Base-by-base conservation (phyloP, 805 yeast species). In the Vanderwaltozyma yarrowii region DNA sequence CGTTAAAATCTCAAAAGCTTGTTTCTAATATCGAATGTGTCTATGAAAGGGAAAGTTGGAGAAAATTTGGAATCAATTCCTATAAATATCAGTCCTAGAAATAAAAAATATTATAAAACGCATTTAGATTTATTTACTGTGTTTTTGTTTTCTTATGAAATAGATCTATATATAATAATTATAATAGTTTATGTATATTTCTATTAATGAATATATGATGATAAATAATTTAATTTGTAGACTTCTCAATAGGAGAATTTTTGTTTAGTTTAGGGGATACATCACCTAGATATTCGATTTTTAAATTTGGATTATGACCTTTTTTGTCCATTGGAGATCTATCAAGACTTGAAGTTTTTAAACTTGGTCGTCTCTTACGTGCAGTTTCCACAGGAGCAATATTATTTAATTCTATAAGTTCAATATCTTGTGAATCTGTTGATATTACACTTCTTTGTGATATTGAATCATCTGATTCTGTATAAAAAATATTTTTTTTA, bases 1-100 rank as follows among this genome's bases (percentile, higher is more conserved):
- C 47, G 24, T 38, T 59, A 14, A 46, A 47, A 40, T 33, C 45
- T 1, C 50, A 45, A 19, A 39, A 42, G 3, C 40, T 54, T 12
- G 58, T 51, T 0, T 39, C 35, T n/a, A 46, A 44, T 14, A 25
- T 59, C 6, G 53, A 50, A 16, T 58, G 60, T 33, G 38, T 40
- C 10, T 59, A 54, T 28, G 60, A 56, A 21, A 51, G 48, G 26
- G 50, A 48, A 24, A 30, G 37, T n/a, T 59, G 64, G 64, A 47
- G 43, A 26, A 43, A 35, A 30, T 54, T 54, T 35, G 60, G 62
- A 2, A 29, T 49, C 2, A 58, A 58, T 37, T 52, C 60, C 8
- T 51, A 47, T 25, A 46, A 40, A 33, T 52, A 46, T 33, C 43
- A 47, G 17, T 29, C 26, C 16, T 32, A 17, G 12, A 10, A 5